Evolutionary conservation across 208 protist genomes (phyloP), one percentile per base, ranked within the genome.

Genomic region (Vickermania ingenoplastis): DNA sequence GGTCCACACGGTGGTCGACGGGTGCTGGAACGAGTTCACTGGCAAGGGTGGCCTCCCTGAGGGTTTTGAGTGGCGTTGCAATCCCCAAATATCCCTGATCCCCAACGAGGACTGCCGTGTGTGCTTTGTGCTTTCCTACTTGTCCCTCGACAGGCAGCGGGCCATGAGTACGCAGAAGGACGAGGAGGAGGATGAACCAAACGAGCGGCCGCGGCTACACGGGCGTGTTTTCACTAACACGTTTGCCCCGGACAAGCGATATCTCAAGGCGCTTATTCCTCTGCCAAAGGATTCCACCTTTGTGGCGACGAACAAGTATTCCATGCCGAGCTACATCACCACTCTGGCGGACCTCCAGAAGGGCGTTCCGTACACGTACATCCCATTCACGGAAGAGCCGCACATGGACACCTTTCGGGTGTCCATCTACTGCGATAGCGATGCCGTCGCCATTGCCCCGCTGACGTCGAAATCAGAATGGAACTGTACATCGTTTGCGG

Each of bases 1-100:
- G 86, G 75, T 93, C 48, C 83, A 86, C 61, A 85, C 78, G 5
- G 72, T 89, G 1, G 51, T 95, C 45, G 75, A 90, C 61, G 89
- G 89, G 22, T 67, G 56, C 30, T 95, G 89, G 86, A 86, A 75
- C 3, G 81, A 89, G 69, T 90, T 89, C 60, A 95, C 74, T 13
- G 89, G 85, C n/a, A 83, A 77, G 53, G 68, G 75, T 29, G 85
- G 75, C 31, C n/a, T n/a, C n/a, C n/a, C n/a, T n/a, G 83, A 91
- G 36, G 71, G 59, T 63, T 91, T 91, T 55, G 89, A 95, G 65
- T 95, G 89, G 89, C 85, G 89, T 58, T 91, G 86, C 78, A 92
- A 91, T 70, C 75, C 85, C 41, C 89, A 95, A 64, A 77, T 92
- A 22, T 66, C 52, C 55, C 36, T 95, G 27, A 61, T 59, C 28